These are phyloP conservation scores for Radiomyces spectabilis DNA, from an alignment of 192 early-diverging fungal species.

Conservation along the genomic window DNA sequence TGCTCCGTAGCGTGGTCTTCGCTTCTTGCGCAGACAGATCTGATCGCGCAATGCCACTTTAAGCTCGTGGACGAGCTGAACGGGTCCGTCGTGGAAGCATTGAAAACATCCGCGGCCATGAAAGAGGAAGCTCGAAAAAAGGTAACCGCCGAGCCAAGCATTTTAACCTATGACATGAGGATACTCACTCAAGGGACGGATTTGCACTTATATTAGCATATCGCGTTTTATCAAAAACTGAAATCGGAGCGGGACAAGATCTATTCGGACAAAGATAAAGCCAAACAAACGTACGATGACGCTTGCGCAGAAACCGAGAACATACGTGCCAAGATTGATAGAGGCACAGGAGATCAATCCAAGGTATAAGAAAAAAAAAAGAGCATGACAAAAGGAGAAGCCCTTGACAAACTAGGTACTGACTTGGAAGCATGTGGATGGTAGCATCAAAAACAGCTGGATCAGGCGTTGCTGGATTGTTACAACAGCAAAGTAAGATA, in stretches of 20 bases:
- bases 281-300: constrained; percentile 55
- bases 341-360: constrained; percentile 50
- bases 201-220: constrained; percentile 41
- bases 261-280: constrained; percentile 54
- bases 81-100: constrained; percentile 38
- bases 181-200: neutral
- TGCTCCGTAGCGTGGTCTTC: constrained; percentile 49
- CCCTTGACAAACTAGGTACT: too few relatives aligned
- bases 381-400: too few relatives aligned
- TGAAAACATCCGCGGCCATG: constrained; percentile 44
- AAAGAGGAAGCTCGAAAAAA: constrained; percentile 69
- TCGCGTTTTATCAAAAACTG: constrained; percentile 54
- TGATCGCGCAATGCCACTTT: constrained; percentile 38
- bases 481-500: constrained; percentile 53
- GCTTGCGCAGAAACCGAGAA: constrained; percentile 56
- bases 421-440: too few relatives aligned
- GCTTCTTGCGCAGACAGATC: constrained; percentile 50
- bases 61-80: constrained; percentile 46
- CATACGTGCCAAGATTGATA: constrained; percentile 45
- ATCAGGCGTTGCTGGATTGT: constrained; percentile 59
- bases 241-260: constrained; percentile 50
- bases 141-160: constrained; percentile 22
- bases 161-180: neutral
- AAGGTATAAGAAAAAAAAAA: constrained; percentile 44
- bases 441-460: constrained; percentile 30